Conservation (phyloP, 257 asterid genomes). For the Solanum bulbocastanum region DNA sequence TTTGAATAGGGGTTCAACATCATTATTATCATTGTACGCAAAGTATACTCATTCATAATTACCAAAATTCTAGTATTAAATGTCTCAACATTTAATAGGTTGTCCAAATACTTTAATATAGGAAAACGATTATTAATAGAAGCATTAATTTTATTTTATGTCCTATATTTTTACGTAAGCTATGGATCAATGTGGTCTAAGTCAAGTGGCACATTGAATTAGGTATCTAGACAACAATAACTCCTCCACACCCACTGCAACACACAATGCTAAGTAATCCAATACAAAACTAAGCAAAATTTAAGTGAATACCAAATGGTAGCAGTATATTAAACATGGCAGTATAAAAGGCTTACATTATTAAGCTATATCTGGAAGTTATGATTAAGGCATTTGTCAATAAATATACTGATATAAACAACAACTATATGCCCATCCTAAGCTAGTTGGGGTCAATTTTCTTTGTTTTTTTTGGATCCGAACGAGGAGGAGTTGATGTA, state of each 20-base stretch:
- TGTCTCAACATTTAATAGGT: too few relatives aligned
- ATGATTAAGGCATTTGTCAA: too few relatives aligned
- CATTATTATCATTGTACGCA: too few relatives aligned
- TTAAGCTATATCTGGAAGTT: too few relatives aligned
- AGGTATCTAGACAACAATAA: too few relatives aligned
- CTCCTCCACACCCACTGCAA: background rate
- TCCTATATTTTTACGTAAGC: background rate
- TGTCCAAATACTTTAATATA: too few relatives aligned
- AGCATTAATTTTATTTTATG: too few relatives aligned
- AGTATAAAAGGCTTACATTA: background rate
- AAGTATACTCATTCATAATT: background rate
- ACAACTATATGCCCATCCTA: too few relatives aligned
- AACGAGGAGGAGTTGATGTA: background rate
- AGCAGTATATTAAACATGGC: background rate
- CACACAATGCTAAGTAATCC: background rate
- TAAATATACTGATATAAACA: too few relatives aligned
- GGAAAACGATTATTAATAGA: too few relatives aligned
- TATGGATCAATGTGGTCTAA: background rate
- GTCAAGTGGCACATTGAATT: background rate
- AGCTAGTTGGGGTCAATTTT: too few relatives aligned
- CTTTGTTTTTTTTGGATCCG: background rate
- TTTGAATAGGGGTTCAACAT: too few relatives aligned
- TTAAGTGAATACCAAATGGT: background rate
- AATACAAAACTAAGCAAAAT: background rate
- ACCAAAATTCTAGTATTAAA: background rate